Evolutionary conservation across 768 basidiomycete species (phyloP).

Genomic region (Mycena vulgaris): DNA sequence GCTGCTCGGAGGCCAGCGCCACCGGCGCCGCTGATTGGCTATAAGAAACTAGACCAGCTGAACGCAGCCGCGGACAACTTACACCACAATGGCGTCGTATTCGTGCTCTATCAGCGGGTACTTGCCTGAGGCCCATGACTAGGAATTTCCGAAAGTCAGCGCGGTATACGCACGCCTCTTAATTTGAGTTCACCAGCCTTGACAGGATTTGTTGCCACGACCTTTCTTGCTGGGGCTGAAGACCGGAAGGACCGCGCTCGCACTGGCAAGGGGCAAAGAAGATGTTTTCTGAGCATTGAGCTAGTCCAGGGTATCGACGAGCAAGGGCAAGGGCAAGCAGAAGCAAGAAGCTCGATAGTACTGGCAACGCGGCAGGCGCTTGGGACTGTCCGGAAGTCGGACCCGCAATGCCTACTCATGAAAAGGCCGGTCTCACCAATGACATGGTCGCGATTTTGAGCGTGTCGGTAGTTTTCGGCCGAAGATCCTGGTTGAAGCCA

Average conservation of each 20-base stretch:
- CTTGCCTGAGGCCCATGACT: conserved; percentile 88
- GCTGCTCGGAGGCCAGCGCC: conserved; percentile 98
- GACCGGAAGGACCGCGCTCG: not conserved
- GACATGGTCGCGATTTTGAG: too few relatives aligned
- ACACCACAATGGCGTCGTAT: conserved; percentile 99
- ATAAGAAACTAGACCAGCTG: conserved; percentile 8
- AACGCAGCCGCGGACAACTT: conserved; percentile 53
- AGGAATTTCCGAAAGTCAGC: conserved; percentile 35
- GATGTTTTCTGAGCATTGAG: not conserved
- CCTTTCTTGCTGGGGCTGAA: not conserved
- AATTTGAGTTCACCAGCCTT: conserved; percentile 67
- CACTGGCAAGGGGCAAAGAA: not conserved
- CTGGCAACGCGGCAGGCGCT: too few relatives aligned
- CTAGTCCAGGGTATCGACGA: too few relatives aligned
- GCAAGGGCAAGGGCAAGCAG: too few relatives aligned
- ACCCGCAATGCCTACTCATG: too few relatives aligned
- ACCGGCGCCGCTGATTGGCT: conserved; percentile 84
- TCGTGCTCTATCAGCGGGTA: conserved; percentile 99
- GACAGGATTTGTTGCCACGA: conserved; percentile 57
- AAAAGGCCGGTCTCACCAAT: too few relatives aligned
- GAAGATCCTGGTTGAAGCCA: too few relatives aligned
- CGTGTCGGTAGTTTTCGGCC: too few relatives aligned
- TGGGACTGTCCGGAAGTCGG: too few relatives aligned
- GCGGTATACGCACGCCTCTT: conserved; percentile 9
- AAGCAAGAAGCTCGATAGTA: too few relatives aligned